Base-by-base conservation (phyloP, 257 asterid genomes). In the Eucommia ulmoides region DNA sequence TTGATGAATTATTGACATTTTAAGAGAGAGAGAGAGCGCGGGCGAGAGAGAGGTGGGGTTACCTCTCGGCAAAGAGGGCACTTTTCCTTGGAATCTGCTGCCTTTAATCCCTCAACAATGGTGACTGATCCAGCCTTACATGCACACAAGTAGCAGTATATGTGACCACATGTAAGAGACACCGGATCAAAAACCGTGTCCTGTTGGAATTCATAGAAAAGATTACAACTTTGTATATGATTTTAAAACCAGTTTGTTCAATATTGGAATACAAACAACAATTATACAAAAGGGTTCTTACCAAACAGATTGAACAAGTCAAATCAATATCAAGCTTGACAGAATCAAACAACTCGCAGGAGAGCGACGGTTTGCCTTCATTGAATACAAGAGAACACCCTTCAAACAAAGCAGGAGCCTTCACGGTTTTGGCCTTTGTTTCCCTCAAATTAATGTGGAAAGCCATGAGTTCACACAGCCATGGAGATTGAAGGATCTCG, bases 11-110 rank as follows among this genome's bases (percentile, higher is more conserved):
- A n/a, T n/a, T n/a, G n/a, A n/a, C 38, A 29, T 5, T 29, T 29
- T 29, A 7, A 29, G 38, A 29, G 38, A 29, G 12, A 29, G 38
- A 29, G 8, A 5, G 38, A 29, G 7, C 38, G 38, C 7, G 38
- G 12, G 12, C 38, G 8, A 5, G 12, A 29, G 12, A 5, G 12
- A 29, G 12, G 12, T 12, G n/a, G n/a, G n/a, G n/a, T 12, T 21
- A 80, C 98, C 92, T 82, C 93, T 49, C 98, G 88, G 70, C 98
- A 89, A 33, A 89, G 75, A 15, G 98, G 92, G 55, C 96, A 89
- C 58, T 78, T 89, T 59, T 62, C 66, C 18, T 62, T 54, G 17
- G 51, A 56, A 50, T 24, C 50, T 53, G 88, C 91, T 41, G 74
- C 79, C 60, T 68, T 55, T 9, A 89, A 69, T 22, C 96, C 93